phyloP scores from a whole-genome alignment of 371 early-diverging fungal genomes.

The Saksenaea vasiformis region DNA sequence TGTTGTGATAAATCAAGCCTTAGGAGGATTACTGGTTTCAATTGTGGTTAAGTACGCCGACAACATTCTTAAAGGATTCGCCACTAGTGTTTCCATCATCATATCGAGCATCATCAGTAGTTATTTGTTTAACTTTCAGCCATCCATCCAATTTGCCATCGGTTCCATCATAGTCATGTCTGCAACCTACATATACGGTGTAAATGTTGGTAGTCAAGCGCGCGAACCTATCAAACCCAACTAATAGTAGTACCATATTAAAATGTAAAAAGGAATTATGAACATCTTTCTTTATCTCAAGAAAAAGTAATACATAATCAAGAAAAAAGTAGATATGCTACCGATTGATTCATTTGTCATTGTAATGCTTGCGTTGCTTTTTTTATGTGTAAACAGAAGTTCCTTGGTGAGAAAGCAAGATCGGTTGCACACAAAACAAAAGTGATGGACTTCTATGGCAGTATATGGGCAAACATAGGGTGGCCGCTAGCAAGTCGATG shows the following conservation, averaged over 20 bases:
- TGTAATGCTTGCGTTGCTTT: too few relatives aligned
- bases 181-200: slow-evolving; percentile 65
- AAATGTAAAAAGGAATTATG: background rate
- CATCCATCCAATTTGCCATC: slow-evolving; percentile 67
- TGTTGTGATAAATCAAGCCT: slow-evolving; percentile 77
- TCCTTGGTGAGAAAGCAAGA: too few relatives aligned
- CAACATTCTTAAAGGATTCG: slow-evolving; percentile 87
- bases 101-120: slow-evolving; percentile 74
- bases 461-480: too few relatives aligned
- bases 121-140: slow-evolving; percentile 74
- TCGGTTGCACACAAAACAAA: too few relatives aligned
- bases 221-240: background rate
- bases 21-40: slow-evolving; percentile 85
- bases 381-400: too few relatives aligned
- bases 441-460: too few relatives aligned
- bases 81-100: slow-evolving; percentile 88
- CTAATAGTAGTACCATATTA: background rate
- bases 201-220: background rate
- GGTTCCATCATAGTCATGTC: slow-evolving; percentile 69
- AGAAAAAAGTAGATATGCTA: too few relatives aligned
- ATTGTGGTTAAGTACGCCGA: slow-evolving; percentile 90
- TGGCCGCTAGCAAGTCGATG: too few relatives aligned
- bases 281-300: too few relatives aligned
- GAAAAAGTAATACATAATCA: too few relatives aligned
- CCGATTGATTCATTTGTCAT: too few relatives aligned